Conservation (phyloP, 352 stramenopile genomes). For the Pythium periplocum region DNA sequence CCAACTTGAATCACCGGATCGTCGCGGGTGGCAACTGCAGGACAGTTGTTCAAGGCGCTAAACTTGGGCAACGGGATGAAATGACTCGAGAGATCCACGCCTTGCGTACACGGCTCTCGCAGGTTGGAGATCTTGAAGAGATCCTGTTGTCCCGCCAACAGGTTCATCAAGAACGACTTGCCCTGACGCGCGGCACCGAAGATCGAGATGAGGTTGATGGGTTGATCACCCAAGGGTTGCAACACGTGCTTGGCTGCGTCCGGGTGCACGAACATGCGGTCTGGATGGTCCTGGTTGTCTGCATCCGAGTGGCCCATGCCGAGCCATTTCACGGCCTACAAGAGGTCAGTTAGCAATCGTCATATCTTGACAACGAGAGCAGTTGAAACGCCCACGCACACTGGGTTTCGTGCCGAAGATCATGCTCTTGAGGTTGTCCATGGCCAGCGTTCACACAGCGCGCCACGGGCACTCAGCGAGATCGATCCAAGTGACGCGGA, state of each 20-base stretch:
- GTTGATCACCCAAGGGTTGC: slow-evolving; percentile 48
- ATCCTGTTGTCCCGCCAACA: slow-evolving; percentile 81
- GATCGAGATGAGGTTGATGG: slow-evolving; percentile 82
- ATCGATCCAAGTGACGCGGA: no score
- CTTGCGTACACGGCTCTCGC: slow-evolving; percentile 80
- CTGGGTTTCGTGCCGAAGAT: slow-evolving; percentile 31
- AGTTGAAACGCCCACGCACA: slow-evolving; percentile 2
- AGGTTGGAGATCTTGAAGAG: slow-evolving; percentile 87
- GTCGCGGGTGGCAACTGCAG: slow-evolving; percentile 20
- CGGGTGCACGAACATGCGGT: slow-evolving; percentile 60
- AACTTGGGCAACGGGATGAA: slow-evolving; percentile 69
- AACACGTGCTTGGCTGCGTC: slow-evolving; percentile 60
- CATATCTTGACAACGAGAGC: no score
- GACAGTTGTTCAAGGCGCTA: slow-evolving; percentile 65
- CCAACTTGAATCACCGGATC: slow-evolving; percentile 56
- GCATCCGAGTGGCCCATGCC: slow-evolving; percentile 45
- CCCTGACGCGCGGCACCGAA: slow-evolving; percentile 80
- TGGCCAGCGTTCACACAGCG: slow-evolving; percentile 2
- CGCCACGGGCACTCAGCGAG: no score
- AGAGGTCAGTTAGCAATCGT: no score
- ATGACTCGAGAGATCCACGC: slow-evolving; percentile 74
- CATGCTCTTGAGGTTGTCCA: slow-evolving; percentile 35
- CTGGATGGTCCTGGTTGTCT: slow-evolving; percentile 20
- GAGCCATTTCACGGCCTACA: slow-evolving; percentile 79
- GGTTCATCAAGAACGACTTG: slow-evolving; percentile 87